Evolutionary conservation across 257 asterid genomes (phyloP).

Genomic region (Gentiana straminea): DNA sequence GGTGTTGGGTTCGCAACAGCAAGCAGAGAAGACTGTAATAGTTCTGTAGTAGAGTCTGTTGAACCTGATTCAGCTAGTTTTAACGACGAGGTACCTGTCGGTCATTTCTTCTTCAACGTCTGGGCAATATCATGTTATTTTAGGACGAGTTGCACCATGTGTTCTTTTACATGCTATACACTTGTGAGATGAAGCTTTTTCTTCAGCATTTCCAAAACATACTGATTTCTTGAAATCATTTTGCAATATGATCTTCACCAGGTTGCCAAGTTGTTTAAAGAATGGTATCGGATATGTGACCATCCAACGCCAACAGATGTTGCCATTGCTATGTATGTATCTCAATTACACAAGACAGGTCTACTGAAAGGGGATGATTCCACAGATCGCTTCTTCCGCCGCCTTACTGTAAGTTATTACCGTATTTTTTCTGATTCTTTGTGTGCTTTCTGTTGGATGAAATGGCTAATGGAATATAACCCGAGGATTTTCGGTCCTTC

Average conservation of each 20-base stretch:
- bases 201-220: too few species aligned
- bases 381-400: slow-evolving; percentile 77
- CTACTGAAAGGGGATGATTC: slow-evolving; percentile 87
- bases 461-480: slow-evolving; percentile 1
- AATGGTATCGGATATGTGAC: slow-evolving; percentile 87
- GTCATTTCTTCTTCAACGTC: background rate
- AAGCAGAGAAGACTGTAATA: slow-evolving; percentile 46
- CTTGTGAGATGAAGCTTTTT: too few species aligned
- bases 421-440: background rate
- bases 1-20: slow-evolving; percentile 33
- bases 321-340: slow-evolving; percentile 56
- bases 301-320: slow-evolving; percentile 75
- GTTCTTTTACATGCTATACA: too few species aligned
- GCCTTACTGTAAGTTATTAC: slow-evolving; percentile 45
- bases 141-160: background rate
- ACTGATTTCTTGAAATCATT: too few species aligned
- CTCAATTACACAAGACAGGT: slow-evolving; percentile 64
- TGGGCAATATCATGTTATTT: background rate
- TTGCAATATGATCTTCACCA: slow-evolving; percentile 11
- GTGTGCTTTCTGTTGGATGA: slow-evolving; percentile 1
- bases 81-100: slow-evolving; percentile 55
- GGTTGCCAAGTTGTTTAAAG: slow-evolving; percentile 68
- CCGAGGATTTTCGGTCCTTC: slow-evolving; percentile 1
- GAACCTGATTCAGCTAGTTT: slow-evolving; percentile 78
- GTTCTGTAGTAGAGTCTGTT: slow-evolving; percentile 28